Percentiles rank a stretch among this genome's conserved stretches.
phyloP scores from a whole-genome alignment of 176 grass and related monocot species.

The Thalia dealbata region DNA sequence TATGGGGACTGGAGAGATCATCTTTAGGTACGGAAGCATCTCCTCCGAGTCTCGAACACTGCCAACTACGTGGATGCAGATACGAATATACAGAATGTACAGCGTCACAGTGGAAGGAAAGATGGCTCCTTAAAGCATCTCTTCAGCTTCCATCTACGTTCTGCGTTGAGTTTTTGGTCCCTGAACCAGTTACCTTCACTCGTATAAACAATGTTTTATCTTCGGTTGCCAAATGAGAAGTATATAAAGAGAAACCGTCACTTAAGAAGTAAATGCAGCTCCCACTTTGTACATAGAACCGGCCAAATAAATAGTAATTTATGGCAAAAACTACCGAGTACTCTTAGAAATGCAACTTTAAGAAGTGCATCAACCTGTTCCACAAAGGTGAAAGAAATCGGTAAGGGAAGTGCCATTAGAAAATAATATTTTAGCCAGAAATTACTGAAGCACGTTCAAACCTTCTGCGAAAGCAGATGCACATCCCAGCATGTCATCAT shows the following conservation, averaged over 20 bases:
- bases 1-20: neutral
- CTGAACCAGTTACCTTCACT: neutral
- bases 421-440: neutral
- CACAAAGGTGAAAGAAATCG: neutral
- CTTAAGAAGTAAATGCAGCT: neutral
- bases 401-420: neutral
- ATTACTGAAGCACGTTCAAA: constrained; percentile 16
- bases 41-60: no score
- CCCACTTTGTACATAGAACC: neutral
- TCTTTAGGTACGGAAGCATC: neutral
- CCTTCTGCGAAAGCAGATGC: constrained; percentile 97
- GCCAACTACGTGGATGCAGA: neutral
- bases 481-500: constrained; percentile 90
- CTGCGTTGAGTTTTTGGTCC: neutral
- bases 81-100: constrained; percentile 13
- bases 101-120: neutral
- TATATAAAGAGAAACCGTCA: neutral
- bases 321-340: no score
- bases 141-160: neutral
- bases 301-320: neutral
- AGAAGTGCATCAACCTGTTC: constrained; percentile 1
- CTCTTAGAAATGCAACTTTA: no score
- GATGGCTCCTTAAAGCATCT: neutral
- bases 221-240: neutral
- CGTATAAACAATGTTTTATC: neutral